Evolutionary conservation across 2,329 filamentous ascomycete genomes (phyloP).

Genomic region (Cladophialophora psammophila): DNA sequence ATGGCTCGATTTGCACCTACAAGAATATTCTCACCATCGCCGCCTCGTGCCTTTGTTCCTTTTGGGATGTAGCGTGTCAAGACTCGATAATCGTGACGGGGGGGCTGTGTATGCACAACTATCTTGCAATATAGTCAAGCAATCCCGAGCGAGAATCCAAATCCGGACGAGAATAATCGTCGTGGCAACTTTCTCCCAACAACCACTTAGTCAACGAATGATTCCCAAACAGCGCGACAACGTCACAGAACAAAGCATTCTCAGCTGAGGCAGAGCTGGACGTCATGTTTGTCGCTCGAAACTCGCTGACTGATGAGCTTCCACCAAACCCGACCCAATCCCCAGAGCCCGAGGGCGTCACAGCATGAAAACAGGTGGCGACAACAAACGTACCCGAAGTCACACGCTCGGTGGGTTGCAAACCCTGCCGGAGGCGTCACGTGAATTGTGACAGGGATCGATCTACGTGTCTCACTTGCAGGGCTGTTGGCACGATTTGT

Average conservation of each 20-base stretch:
- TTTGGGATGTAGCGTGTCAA: too few species aligned
- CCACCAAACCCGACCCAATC: background rate
- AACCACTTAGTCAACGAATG: background rate
- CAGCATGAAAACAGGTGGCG: constrained; percentile 1
- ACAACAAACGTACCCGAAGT: constrained; percentile 35
- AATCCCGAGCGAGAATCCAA: background rate
- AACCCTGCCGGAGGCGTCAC: constrained; percentile 47
- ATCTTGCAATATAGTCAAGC: background rate
- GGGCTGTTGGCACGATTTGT: constrained; percentile 42
- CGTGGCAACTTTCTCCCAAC: background rate
- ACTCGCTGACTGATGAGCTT: background rate
- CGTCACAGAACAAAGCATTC: background rate
- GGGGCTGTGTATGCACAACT: too few species aligned
- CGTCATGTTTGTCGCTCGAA: background rate
- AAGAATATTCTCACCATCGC: too few species aligned
- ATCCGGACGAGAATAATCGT: background rate
- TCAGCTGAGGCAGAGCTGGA: background rate
- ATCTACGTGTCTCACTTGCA: constrained; percentile 46
- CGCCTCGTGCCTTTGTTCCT: too few species aligned
- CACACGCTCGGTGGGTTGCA: constrained; percentile 48
- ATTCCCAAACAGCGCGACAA: background rate
- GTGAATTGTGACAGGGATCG: constrained; percentile 49
- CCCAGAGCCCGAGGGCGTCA: background rate
- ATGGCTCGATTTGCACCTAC: too few species aligned
- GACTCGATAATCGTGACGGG: too few species aligned